Percentiles rank a stretch among this genome's conserved stretches.
phyloP scores from a whole-genome alignment of 805 yeast species.

The Wickerhamomyces sydowiorum region DNA sequence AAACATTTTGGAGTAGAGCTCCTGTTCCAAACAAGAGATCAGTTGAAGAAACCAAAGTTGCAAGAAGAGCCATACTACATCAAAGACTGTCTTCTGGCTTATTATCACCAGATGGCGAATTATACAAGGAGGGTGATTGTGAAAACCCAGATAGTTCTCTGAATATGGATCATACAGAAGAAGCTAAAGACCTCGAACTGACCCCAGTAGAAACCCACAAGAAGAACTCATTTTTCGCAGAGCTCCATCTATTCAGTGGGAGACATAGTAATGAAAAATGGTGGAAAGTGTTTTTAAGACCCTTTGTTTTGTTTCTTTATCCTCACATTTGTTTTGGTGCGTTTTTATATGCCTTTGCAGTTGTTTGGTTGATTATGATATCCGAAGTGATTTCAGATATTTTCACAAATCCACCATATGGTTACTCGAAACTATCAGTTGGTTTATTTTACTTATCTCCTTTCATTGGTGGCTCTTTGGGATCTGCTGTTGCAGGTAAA shows the following conservation, averaged over 20 bases:
- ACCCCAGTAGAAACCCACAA: neutral
- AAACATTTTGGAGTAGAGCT: slow-evolving; percentile 56
- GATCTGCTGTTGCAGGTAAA: slow-evolving; percentile 49
- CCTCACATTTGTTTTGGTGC: slow-evolving; percentile 49
- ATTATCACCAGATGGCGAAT: no score
- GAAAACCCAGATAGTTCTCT: slow-evolving; percentile 6
- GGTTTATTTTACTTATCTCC: slow-evolving; percentile 53
- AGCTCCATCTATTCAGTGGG: slow-evolving; percentile 41
- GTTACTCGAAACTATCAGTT: slow-evolving; percentile 37
- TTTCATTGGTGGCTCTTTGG: slow-evolving; percentile 51
- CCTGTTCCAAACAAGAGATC: slow-evolving; percentile 45
- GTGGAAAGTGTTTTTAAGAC: slow-evolving; percentile 52
- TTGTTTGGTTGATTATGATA: slow-evolving; percentile 58
- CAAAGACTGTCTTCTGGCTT: neutral
- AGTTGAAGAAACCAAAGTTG: slow-evolving; percentile 40
- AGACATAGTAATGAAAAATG: slow-evolving; percentile 42
- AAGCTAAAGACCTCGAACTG: no score
- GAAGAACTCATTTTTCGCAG: slow-evolving; percentile 21
- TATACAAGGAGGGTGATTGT: slow-evolving; percentile 29
- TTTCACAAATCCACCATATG: slow-evolving; percentile 35
- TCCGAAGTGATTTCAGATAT: slow-evolving; percentile 50
- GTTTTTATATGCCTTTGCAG: slow-evolving; percentile 47
- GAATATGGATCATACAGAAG: no score
- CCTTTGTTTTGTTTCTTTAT: slow-evolving; percentile 42
- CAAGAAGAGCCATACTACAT: slow-evolving; percentile 21